Percentiles rank a stretch among this genome's conserved stretches.
Conservation (phyloP, 2,329 filamentous ascomycete species). For the Fusarium sp. region DNA sequence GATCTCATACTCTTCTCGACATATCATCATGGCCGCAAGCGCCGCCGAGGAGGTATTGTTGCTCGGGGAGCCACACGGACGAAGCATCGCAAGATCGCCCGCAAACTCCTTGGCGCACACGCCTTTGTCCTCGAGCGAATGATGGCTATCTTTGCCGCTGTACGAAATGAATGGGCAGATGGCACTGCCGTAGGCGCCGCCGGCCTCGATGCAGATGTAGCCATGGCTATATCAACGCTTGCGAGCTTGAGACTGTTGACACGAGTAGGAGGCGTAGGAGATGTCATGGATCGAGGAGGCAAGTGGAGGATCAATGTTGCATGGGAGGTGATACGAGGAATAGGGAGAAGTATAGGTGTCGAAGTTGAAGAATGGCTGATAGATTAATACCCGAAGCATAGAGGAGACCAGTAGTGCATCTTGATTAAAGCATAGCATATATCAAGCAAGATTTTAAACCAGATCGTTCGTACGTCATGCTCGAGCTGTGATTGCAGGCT, state of each 20-base stretch:
- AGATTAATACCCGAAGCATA: constrained; percentile 56
- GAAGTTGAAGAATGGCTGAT: constrained; percentile 81
- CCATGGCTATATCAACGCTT: constrained; percentile 75
- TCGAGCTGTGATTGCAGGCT: constrained; percentile 12
- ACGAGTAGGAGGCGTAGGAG: constrained; percentile 68
- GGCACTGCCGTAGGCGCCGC: constrained; percentile 40
- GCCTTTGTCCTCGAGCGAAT: constrained; percentile 82
- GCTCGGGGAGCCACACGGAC: constrained; percentile 47
- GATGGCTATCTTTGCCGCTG: constrained; percentile 78
- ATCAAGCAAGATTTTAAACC: background rate
- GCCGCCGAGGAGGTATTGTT: constrained; percentile 58
- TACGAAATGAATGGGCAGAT: constrained; percentile 65
- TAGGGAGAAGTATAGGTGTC: constrained; percentile 79
- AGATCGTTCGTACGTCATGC: constrained; percentile 18
- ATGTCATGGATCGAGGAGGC: constrained; percentile 73
- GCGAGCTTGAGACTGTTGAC: constrained; percentile 75
- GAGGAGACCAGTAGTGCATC: background rate
- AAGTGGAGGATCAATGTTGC: constrained; percentile 83
- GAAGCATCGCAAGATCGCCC: constrained; percentile 76
- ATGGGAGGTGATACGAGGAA: constrained; percentile 77
- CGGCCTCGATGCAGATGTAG: constrained; percentile 64
- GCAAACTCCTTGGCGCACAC: constrained; percentile 79
- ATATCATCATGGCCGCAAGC: constrained; percentile 63
- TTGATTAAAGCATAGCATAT: background rate
- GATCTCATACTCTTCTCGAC: constrained; percentile 82